These are phyloP conservation scores for Schwanniomyces polymorphus DNA, from an alignment of 805 yeast genomes.

Conservation along the genomic window DNA sequence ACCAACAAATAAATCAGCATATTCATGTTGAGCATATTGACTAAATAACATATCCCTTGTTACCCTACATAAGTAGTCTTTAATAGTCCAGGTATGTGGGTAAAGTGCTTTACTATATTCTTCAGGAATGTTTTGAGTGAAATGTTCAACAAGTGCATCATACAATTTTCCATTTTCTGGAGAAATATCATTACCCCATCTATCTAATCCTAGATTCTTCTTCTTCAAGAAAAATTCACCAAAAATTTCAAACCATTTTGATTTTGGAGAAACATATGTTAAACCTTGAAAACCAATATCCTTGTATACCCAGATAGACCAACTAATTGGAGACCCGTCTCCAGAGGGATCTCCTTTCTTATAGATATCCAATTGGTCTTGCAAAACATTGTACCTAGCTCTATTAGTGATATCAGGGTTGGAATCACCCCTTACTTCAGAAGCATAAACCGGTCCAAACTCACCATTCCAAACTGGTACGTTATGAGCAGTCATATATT, in stretches of 20 bases:
- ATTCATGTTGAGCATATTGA: constrained; percentile 45
- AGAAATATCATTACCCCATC: constrained; percentile 50
- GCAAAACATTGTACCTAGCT: constrained; percentile 42
- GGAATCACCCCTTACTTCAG: constrained; percentile 41
- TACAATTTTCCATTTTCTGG: constrained; percentile 39
- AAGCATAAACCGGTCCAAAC: constrained; percentile 52
- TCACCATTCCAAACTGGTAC: constrained; percentile 59
- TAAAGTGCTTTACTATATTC: constrained; percentile 39
- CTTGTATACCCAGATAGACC: constrained; percentile 57
- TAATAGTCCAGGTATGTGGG: constrained; percentile 40
- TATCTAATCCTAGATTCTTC: constrained; percentile 45
- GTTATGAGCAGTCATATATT: constrained; percentile 35
- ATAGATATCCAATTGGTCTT: constrained; percentile 47
- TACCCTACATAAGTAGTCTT: constrained; percentile 38
- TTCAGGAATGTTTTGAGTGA: constrained; percentile 40
- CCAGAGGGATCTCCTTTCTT: constrained; percentile 49
- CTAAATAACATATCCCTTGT: constrained; percentile 44
- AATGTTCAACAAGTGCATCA: constrained; percentile 34
- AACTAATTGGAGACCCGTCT: constrained; percentile 42
- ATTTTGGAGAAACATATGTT: constrained; percentile 44
- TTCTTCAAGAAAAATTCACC: constrained; percentile 45
- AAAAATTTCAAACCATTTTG: constrained; percentile 43
- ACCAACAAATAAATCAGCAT: constrained; percentile 43
- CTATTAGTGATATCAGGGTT: constrained; percentile 36
- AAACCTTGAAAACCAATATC: constrained; percentile 55